Base-by-base conservation (phyloP, 768 basidiomycete genomes). In the Amanita rubescens region DNA sequence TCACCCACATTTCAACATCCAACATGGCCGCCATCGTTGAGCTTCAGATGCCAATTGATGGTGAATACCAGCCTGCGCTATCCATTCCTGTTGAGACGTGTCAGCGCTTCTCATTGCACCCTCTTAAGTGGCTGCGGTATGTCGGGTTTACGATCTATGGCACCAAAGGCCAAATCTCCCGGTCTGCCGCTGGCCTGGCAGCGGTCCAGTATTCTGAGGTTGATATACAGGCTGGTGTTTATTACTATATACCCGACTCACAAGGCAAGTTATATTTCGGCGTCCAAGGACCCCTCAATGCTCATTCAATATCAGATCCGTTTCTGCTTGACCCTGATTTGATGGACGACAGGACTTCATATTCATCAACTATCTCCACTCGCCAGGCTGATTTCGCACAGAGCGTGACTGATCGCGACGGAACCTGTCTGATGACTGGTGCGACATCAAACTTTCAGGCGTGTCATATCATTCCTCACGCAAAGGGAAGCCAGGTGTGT, bases 401-500 rank as follows among this genome's bases (percentile, higher is more conserved):
- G 27, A 50, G 34, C 14, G 57, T 60, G 59, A 20, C 14, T 49
- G 47, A 30, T 19, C 55, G 59, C 27, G 57, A 60, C 51, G 19
- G 20, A 47, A 37, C 47, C 39, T 60, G 59, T 41, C 42, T 60
- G 39, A 37, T 60, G 57, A 60, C 59, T 56, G 55, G 55, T 42
- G 6, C 1, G 17, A 38, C 39, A 55, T 5, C 35, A 35, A 24
- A 20, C 46, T 20, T 52, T 54, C 54, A 49, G 45, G 59, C 35
- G 8, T 60, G 54, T 49, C 59, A 60, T 50, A 54, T 60, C 35
- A 46, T 60, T 56, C 59, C 59, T 43, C 59, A 60, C 39, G 57
- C 59, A 56, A 60, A 60, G 55, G 51, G 51, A 39, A 34, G 56
- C 57, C 38, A 58, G 51, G 59, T 60, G 57, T 52, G 57, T 60